phyloP scores from a whole-genome alignment of 164 flowering plant genomes.

The Hamamelis virginiana region DNA sequence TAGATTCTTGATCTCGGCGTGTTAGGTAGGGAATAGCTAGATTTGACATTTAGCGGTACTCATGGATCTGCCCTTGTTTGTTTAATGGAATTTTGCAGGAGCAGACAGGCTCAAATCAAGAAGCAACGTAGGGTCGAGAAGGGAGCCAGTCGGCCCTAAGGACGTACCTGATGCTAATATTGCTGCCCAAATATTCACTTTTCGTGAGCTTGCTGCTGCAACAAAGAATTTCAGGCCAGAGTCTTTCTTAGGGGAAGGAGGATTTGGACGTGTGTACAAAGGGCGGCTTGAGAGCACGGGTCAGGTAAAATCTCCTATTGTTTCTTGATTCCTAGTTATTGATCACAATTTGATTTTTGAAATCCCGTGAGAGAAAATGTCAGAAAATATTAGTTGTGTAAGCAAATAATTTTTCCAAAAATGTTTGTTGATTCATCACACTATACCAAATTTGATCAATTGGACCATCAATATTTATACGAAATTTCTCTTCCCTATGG shows the following conservation, averaged over 20 bases:
- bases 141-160: conserved; percentile 32
- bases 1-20: background rate
- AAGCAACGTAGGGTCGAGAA: conserved; percentile 37
- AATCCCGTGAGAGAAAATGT: background rate
- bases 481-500: too few relatives aligned
- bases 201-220: conserved; percentile 69
- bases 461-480: too few relatives aligned
- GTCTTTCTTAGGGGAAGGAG: conserved; percentile 70
- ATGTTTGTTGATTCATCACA: too few relatives aligned
- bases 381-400: too few relatives aligned
- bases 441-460: too few relatives aligned
- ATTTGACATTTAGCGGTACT: background rate
- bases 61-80: background rate
- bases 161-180: conserved; percentile 41
- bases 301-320: conserved; percentile 40
- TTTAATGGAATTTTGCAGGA: conserved; percentile 34
- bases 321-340: background rate
- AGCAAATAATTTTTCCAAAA: too few relatives aligned
- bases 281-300: conserved; percentile 56
- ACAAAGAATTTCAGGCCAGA: conserved; percentile 65
- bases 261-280: conserved; percentile 71
- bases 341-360: background rate
- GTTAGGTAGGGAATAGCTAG: background rate
- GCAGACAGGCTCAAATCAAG: conserved; percentile 46
- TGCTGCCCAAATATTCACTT: conserved; percentile 63